Evolutionary conservation across 176 grass and related monocot species (phyloP), one percentile per base, ranked within the genome.

Genomic region (Oryza officinalis): DNA sequence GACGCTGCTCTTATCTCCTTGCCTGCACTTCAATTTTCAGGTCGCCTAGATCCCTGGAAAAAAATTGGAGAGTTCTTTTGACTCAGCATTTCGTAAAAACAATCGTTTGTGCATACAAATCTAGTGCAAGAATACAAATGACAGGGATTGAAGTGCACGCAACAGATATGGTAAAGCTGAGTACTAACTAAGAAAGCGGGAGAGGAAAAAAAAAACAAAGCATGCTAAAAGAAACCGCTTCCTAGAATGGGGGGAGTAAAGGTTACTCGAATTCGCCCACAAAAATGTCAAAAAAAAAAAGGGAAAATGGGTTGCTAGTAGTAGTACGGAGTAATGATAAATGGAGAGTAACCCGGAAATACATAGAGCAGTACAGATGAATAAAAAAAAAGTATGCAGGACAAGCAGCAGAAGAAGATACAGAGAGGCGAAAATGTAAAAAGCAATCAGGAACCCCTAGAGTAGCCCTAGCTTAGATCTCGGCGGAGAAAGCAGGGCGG

Each of bases 121-220:
- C 15, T 75, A 43, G 43, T 20, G 22, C 47, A 45, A 63, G 65
- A 32, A 83, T 43, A 28, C 80, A 85, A 76, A 70, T 68, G 60
- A 13, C 76, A 76, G 75, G 78, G 73, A 77, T 74, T 28, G 47
- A 74, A 52, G 81, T 76, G 84, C 32, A 60, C 46, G 37, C 37
- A 64, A 31, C 72, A 38, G 15, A 71, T 77, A n/a, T 40, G 65
- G 28, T 35, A 18, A 17, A 44, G 26, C 8, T 30, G 27, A 72
- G n/a, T n/a, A n/a, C 6, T 10, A 9, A n/a, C n/a, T 41, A 70
- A 67, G 57, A 70, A 67, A 76, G 31, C 3, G 1, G 18, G 45
- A 15, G 54, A 35, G 5, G 5, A 6, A 35, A 35, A 33, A 9
- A 69, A 33, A 63, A 45, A 76, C 38, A 49, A 49, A 22, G 17